Evolutionary conservation across 2,329 filamentous ascomycete genomes (phyloP).

Genomic region (Scedosporium dehoogii): DNA sequence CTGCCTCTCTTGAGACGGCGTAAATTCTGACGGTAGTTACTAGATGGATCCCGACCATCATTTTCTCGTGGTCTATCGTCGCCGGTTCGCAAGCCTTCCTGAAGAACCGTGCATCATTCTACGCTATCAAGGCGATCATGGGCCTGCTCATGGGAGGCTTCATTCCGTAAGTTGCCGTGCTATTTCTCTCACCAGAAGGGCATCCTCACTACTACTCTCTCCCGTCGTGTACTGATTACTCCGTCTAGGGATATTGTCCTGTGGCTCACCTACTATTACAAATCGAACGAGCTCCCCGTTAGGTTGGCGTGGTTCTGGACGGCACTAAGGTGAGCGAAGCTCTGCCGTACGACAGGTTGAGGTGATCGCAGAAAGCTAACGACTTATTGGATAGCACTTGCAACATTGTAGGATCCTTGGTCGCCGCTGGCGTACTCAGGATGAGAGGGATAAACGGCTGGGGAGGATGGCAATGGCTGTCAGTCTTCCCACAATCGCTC

Average conservation of each 20-base stretch:
- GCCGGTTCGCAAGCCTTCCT: slow-evolving; percentile 28
- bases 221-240: neutral
- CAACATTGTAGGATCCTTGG: slow-evolving; percentile 31
- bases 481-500: neutral
- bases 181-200: neutral
- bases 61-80: slow-evolving; percentile 29
- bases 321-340: slow-evolving; percentile 7
- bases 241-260: slow-evolving; percentile 16
- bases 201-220: no score
- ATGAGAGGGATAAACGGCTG: slow-evolving; percentile 26
- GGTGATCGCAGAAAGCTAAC: neutral
- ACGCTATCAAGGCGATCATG: slow-evolving; percentile 30
- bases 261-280: slow-evolving; percentile 23
- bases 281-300: slow-evolving; percentile 18
- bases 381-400: slow-evolving; percentile 9
- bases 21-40: no score
- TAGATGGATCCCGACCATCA: slow-evolving; percentile 31
- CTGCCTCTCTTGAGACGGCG: no score
- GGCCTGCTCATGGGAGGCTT: slow-evolving; percentile 40
- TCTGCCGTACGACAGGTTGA: neutral
- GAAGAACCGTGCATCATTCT: slow-evolving; percentile 25
- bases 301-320: slow-evolving; percentile 22
- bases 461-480: slow-evolving; percentile 29
- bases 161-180: slow-evolving; percentile 27
- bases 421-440: slow-evolving; percentile 27